Evolutionary conservation across 345 rosid genomes (phyloP), one percentile per base, ranked within the genome.

Genomic region (Salix purpurea): DNA sequence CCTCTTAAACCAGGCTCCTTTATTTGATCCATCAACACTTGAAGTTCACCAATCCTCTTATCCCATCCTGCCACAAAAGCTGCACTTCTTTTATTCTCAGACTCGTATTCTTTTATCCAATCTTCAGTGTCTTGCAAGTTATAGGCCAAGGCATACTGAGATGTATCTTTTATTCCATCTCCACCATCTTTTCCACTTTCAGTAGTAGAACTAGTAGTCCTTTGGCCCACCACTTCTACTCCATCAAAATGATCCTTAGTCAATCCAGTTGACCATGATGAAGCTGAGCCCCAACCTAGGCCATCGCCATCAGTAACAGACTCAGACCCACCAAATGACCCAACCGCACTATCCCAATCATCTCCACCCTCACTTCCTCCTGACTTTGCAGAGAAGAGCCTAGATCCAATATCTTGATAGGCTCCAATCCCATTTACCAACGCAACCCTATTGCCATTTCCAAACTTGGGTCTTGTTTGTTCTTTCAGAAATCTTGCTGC

Each of bases 241-340:
- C 99, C 98, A 61, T 96, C 93, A 75, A 91, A 96, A 85, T 96
- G 96, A 70, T 92, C 99, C 82, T 93, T 91, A 10, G 96, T 92
- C 81, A 93, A 69, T 77, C 99, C 96, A 40, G 89, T 91, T 3
- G 99, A 92, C 99, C 98, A 93, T 62, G 91, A 92, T 6, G 98
- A 91, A 75, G 81, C 88, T 5, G 84, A 77, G 39, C 84, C 97
- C 99, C 98, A 96, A 42, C 87, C 92, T 24, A 82, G 81, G 71
- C 85, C 89, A 67, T 83, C 86, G 12, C 88, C 81, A 54, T 80
- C 81, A 30, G 70, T 60, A 66, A 69, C 81, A 67, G 69, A 76
- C 69, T 73, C 78, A 37, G 72, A 66, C 56, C 72, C 86, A 65
- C 76, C 83, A 71, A 76, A 82, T 5, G 90, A 82, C 64, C 88